Percentiles rank a stretch among this genome's conserved stretches.
Conservation (phyloP, 306 rosid genomes). For the Vigna unguiculata region DNA sequence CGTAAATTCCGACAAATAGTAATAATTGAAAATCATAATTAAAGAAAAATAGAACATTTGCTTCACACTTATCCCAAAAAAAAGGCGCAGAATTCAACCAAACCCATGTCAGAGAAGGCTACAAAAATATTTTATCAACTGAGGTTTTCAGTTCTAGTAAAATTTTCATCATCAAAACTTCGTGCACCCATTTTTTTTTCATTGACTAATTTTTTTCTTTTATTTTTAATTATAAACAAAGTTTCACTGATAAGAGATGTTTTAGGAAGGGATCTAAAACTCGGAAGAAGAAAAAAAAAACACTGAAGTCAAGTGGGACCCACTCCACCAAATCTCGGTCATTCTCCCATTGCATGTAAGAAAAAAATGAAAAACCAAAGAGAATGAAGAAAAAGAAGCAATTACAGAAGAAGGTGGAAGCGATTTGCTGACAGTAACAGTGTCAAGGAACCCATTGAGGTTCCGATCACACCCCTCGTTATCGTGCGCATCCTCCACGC, state of each 20-base stretch:
- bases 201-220: too few relatives aligned
- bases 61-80: background rate
- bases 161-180: too few relatives aligned
- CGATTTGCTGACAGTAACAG: conserved; percentile 62
- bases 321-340: background rate
- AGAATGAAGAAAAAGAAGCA: background rate
- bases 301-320: background rate
- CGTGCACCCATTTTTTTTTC: too few relatives aligned
- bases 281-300: too few relatives aligned
- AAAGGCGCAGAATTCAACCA: background rate
- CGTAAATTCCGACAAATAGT: background rate
- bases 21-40: background rate
- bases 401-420: conserved; percentile 81
- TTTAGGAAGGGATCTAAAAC: too few relatives aligned
- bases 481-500: conserved; percentile 72
- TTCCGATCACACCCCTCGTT: conserved; percentile 73
- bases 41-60: too few relatives aligned
- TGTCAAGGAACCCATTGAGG: conserved; percentile 60
- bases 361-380: too few relatives aligned
- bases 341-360: background rate
- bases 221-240: too few relatives aligned
- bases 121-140: too few relatives aligned
- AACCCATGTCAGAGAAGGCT: too few relatives aligned
- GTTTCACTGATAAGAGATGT: too few relatives aligned
- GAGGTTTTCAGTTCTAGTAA: too few relatives aligned